Evolutionary conservation across 2,329 filamentous ascomycete genomes (phyloP).

Genomic region (Aspergillus alliaceus): DNA sequence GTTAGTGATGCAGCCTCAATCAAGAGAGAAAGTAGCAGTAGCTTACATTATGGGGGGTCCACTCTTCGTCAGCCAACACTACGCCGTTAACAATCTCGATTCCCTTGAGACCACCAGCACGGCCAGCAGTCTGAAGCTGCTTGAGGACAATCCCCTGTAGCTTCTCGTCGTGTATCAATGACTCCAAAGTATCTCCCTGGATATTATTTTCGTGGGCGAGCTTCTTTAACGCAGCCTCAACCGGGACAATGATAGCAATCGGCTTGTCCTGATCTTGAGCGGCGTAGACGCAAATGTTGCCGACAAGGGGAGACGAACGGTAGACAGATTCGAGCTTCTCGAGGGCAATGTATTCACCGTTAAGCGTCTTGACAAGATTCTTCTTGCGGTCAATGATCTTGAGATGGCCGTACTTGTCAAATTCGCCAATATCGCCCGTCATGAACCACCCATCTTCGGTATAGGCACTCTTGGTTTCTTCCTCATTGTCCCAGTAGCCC

Average conservation of each 20-base stretch:
- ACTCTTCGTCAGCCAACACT: conserved; percentile 47
- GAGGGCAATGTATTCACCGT: conserved; percentile 94
- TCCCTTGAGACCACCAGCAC: conserved; percentile 35
- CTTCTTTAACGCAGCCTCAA: conserved; percentile 57
- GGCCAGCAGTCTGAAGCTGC: conserved; percentile 40
- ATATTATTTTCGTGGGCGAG: conserved; percentile 60
- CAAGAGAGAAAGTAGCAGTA: not conserved
- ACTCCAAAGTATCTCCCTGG: conserved; percentile 62
- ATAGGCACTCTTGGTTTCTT: conserved; percentile 77
- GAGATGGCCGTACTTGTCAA: conserved; percentile 75
- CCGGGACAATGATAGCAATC: conserved; percentile 74
- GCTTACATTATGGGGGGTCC: conserved; percentile 45
- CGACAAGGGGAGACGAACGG: conserved; percentile 73
- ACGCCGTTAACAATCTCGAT: conserved; percentile 47
- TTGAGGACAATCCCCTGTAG: conserved; percentile 42
- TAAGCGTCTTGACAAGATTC: conserved; percentile 94
- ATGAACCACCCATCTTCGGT: conserved; percentile 93
- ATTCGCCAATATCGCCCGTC: conserved; percentile 93
- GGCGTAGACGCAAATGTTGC: conserved; percentile 85
- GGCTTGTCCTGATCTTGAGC: conserved; percentile 73
- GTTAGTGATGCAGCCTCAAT: conserved; percentile 5
- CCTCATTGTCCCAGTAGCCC: conserved; percentile 80
- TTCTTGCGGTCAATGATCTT: conserved; percentile 94
- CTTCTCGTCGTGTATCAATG: conserved; percentile 58
- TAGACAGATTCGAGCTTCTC: conserved; percentile 95